Percentiles rank a stretch among this genome's conserved stretches.
Conservation (phyloP, 441 rosid species). For the Gossypium gossypioides region DNA sequence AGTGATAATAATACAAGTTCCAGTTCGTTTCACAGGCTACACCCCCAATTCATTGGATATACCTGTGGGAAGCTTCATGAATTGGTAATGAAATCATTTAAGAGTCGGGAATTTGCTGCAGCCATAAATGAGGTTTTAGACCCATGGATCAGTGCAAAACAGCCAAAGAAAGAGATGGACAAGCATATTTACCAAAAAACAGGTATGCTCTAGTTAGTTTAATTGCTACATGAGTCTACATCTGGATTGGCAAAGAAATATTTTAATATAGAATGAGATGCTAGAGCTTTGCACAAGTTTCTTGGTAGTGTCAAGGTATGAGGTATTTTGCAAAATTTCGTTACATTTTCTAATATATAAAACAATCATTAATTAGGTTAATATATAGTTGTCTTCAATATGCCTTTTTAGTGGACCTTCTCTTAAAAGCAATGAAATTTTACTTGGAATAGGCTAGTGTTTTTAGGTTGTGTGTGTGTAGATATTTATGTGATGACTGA, state of each 20-base stretch:
- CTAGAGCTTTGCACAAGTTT: not conserved
- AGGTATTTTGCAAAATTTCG: not conserved
- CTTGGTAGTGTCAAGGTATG: not conserved
- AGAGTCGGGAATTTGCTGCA: slow-evolving; percentile 93
- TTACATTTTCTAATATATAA: not conserved
- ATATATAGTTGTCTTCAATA: not conserved
- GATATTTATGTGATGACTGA: not conserved
- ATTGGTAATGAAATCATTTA: slow-evolving; percentile 92
- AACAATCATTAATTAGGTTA: not conserved
- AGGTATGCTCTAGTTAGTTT: slow-evolving; percentile 38
- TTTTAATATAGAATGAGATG: not conserved
- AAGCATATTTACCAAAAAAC: slow-evolving; percentile 65
- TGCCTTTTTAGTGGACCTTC: not conserved
- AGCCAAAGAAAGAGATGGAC: slow-evolving; percentile 84
- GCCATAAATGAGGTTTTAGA: slow-evolving; percentile 95
- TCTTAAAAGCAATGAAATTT: not conserved
- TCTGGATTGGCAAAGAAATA: not conserved
- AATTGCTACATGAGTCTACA: not conserved
- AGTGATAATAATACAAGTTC: slow-evolving; percentile 24
- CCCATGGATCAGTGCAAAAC: slow-evolving; percentile 91
- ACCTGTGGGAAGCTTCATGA: slow-evolving; percentile 92
- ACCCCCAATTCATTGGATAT: slow-evolving; percentile 93
- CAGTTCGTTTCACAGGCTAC: slow-evolving; percentile 50
- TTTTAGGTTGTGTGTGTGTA: not conserved
- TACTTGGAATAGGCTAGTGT: not conserved